Evolutionary conservation across 164 flowering plant species (phyloP).

Genomic region (Stephania yunnanensis): DNA sequence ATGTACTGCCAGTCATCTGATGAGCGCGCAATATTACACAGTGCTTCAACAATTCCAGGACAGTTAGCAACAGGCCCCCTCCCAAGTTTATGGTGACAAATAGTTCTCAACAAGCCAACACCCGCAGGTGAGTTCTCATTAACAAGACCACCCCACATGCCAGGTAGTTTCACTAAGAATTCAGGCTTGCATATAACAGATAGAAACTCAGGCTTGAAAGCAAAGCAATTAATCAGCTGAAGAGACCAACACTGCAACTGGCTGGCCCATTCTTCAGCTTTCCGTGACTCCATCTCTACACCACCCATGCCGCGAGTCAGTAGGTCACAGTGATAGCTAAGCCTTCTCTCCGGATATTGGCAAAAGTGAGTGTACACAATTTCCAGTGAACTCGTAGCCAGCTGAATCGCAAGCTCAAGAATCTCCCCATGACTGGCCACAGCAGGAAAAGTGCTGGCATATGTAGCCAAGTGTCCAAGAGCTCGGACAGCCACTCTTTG

Average conservation of each 20-base stretch:
- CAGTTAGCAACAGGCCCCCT: conserved; percentile 83
- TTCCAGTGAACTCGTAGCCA: conserved; percentile 89
- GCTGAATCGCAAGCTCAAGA: conserved; percentile 88
- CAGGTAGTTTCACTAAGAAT: conserved; percentile 70
- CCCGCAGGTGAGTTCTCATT: conserved; percentile 99
- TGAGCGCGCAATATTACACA: conserved; percentile 92
- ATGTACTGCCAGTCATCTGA: conserved; percentile 99
- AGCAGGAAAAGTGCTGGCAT: conserved; percentile 72
- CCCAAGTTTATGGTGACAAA: conserved; percentile 92
- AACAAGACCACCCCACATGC: conserved; percentile 99
- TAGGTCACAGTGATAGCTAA: conserved; percentile 90
- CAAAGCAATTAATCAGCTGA: conserved; percentile 96
- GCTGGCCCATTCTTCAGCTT: conserved; percentile 99
- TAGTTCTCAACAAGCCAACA: conserved; percentile 82
- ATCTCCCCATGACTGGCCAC: conserved; percentile 86
- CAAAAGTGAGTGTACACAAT: conserved; percentile 94
- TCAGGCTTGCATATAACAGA: conserved; percentile 87
- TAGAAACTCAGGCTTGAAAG: conserved; percentile 92
- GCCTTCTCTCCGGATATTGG: conserved; percentile 71
- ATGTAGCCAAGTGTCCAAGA: conserved; percentile 93
- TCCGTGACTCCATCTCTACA: conserved; percentile 97
- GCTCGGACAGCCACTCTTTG: conserved; percentile 98
- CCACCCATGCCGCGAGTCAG: conserved; percentile 99
- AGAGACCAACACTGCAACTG: conserved; percentile 99
- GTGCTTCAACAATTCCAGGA: conserved; percentile 73